A percentile compares a stretch with the other conserved stretches of the same genome.
Evolutionary conservation across 331 rosid species (phyloP).

Genomic region (Rhamnella rubrinervis): DNA sequence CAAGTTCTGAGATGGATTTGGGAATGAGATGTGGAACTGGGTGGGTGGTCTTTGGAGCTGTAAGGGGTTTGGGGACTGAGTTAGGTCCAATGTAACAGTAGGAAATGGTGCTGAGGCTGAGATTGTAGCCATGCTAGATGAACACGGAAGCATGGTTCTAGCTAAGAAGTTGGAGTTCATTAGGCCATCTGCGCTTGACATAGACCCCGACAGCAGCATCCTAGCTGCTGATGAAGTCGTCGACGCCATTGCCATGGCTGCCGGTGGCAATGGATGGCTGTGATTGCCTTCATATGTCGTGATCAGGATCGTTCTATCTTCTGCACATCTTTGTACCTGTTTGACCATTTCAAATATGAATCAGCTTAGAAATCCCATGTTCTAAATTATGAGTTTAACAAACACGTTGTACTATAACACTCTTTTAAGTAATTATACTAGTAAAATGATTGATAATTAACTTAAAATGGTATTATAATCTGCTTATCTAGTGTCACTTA

Average conservation of each 20-base stretch:
- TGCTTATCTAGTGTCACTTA: not conserved
- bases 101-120: slow-evolving; percentile 93
- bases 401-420: too few relatives aligned
- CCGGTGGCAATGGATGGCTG: slow-evolving; percentile 88
- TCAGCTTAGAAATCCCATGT: not conserved
- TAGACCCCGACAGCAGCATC: slow-evolving; percentile 83
- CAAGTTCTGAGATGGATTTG: slow-evolving; percentile 20
- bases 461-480: not conserved
- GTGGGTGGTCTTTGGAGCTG: slow-evolving; percentile 37
- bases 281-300: slow-evolving; percentile 94
- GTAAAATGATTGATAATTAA: too few relatives aligned
- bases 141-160: slow-evolving; percentile 62
- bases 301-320: slow-evolving; percentile 63
- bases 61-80: slow-evolving; percentile 56
- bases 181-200: slow-evolving; percentile 70
- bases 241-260: slow-evolving; percentile 86
- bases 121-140: slow-evolving; percentile 79
- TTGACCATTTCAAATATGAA: not conserved
- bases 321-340: slow-evolving; percentile 94
- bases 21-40: slow-evolving; percentile 54
- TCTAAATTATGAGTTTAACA: too few relatives aligned
- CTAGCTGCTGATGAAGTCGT: slow-evolving; percentile 79
- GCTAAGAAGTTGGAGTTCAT: slow-evolving; percentile 66
- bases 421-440: too few relatives aligned
- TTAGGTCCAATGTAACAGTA: slow-evolving; percentile 78